Percentiles rank a stretch among this genome's conserved stretches.
phyloP scores from a whole-genome alignment of 2,329 filamentous ascomycete species.

The Alternaria sp. region DNA sequence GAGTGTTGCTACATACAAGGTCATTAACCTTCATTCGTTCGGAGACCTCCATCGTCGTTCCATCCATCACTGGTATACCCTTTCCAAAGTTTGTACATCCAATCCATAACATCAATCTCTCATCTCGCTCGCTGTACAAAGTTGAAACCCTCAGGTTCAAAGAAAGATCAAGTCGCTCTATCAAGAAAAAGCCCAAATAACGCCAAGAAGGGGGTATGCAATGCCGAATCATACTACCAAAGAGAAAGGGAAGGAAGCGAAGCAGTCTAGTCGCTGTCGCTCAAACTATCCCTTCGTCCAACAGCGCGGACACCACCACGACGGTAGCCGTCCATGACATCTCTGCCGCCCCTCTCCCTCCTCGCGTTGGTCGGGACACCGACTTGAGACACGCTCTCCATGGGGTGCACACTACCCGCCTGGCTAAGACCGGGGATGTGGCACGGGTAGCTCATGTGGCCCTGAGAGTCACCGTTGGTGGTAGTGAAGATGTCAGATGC shows the following conservation, averaged over 20 bases:
- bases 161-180: background rate
- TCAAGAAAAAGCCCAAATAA: background rate
- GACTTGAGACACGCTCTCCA: conserved; percentile 51
- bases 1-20: background rate
- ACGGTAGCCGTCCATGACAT: conserved; percentile 53
- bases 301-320: conserved; percentile 49
- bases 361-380: conserved; percentile 40
- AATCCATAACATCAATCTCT: background rate
- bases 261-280: conserved; percentile 61
- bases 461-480: conserved; percentile 49
- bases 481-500: conserved; percentile 49
- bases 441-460: conserved; percentile 64
- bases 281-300: conserved; percentile 59
- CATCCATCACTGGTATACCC: background rate
- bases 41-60: background rate
- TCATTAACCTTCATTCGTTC: background rate
- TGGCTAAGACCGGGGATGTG: conserved; percentile 61
- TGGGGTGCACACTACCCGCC: conserved; percentile 42
- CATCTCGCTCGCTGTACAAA: background rate
- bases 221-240: background rate
- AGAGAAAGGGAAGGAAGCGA: too few relatives aligned
- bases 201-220: background rate
- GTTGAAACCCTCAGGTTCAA: background rate
- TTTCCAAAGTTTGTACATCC: background rate
- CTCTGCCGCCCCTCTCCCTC: conserved; percentile 37